Evolutionary conservation across 2,329 filamentous ascomycete genomes (phyloP), one percentile per base, ranked within the genome.

Genomic region (Eutypella sp.): DNA sequence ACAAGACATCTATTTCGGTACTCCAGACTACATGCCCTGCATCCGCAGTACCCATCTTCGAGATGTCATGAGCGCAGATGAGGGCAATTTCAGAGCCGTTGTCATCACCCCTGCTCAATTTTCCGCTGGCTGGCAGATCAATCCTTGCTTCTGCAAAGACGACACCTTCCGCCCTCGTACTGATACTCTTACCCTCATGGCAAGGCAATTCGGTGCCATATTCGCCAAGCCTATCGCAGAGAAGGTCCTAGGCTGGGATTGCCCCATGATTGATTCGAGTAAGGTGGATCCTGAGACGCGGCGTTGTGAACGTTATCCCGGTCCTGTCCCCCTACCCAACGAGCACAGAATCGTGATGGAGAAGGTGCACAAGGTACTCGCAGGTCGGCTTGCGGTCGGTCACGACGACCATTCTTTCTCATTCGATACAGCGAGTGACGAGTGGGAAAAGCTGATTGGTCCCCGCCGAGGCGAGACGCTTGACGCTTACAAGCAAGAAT

Each of bases 71-170:
- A 20, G 20, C 8, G 22, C 20, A 22, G 19, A 39, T 42, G 54
- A 47, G 7, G 25, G 49, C 3, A 40, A 50, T 38, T 18, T 54
- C 16, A 46, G 56, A 2, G 53, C 42, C 4, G 52, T 46, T 2
- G 23, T 63, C 2, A 44, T 63, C 4, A 63, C 60, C 1, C 56
- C 61, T 4, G 51, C 58, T 13, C 39, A 59, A 29, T 63, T 61
- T 24, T 64, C 61, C 22, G 54, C 57, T 16, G 60, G 61, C 4
- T 64, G 61, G 61, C 55, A 58, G 18, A 31, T 62, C 27, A 63
- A 63, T 22, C 52, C 56, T 3, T 57, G 44, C 9, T 57, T 64
- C 41, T 53, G 47, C 18, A 39, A 40, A 16, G 16, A 45, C 3
- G 37, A 44, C 5, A 29, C 24, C 11, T 22, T 27, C 7, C 13